Evolutionary conservation across 192 early-diverging fungal species (phyloP), one percentile per base, ranked within the genome.

Genomic region (Dissophora globulifera): DNA sequence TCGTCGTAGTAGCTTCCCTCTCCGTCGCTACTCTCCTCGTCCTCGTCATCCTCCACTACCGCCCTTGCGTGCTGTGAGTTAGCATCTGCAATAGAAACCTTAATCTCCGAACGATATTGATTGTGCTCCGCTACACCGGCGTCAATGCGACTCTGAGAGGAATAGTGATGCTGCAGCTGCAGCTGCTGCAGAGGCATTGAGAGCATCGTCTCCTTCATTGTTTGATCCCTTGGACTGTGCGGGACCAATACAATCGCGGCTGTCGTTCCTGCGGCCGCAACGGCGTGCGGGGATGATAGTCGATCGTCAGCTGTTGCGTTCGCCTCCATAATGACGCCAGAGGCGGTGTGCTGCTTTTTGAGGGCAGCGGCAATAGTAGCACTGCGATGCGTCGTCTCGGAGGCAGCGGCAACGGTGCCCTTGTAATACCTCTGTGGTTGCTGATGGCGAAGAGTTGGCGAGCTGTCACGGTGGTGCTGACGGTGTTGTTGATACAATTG

Each of bases 141-240:
- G n/a, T n/a, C n/a, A n/a, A n/a, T n/a, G n/a, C n/a, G n/a, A n/a
- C n/a, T n/a, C n/a, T n/a, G n/a, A n/a, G n/a, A n/a, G n/a, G n/a
- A n/a, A n/a, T n/a, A n/a, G n/a, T n/a, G n/a, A n/a, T n/a, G n/a
- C n/a, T n/a, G n/a, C n/a, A n/a, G n/a, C n/a, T n/a, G n/a, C n/a
- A n/a, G n/a, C n/a, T n/a, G n/a, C n/a, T n/a, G 58, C 46, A 22
- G 6, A 49, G 64, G 20, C 38, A 35, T n/a, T 10, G 38, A 51
- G 55, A 33, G 38, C 56, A 41, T n/a, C n/a, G n/a, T 49, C 27
- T 50, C 54, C 47, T 59, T 26, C 41, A 17, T 49, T 69, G 66
- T 69, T 69, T 69, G 66, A 59, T 59, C 66, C 50, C 50, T 69
- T 59, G 66, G 46, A 50, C 48, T 52, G 33, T 42, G 55, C 17